Percentiles rank a stretch among this genome's conserved stretches.
These are phyloP conservation scores for Colletotrichum incanum DNA, from an alignment of 2,329 filamentous ascomycete species.

Conservation along the genomic window DNA sequence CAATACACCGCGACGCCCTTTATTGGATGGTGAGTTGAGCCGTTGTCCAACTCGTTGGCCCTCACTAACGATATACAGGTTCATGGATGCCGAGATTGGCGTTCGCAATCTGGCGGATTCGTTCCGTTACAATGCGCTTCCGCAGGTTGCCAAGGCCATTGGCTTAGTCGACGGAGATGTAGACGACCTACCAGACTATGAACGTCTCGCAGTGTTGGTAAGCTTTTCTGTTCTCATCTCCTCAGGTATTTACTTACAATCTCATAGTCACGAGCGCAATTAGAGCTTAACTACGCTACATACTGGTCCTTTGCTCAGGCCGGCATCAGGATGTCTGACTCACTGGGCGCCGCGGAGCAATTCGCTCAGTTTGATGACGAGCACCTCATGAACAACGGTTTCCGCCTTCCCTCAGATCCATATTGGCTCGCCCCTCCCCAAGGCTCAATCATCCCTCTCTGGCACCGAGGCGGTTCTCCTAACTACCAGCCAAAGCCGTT, in stretches of 20 bases:
- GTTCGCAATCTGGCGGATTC: conserved; percentile 38
- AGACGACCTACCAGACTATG: conserved; percentile 39
- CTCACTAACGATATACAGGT: conserved; percentile 21
- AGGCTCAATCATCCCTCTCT: conserved; percentile 40
- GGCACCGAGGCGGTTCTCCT: conserved; percentile 39
- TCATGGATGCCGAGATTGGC: conserved; percentile 42
- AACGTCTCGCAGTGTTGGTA: conserved; percentile 39
- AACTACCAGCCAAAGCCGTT: conserved; percentile 42
- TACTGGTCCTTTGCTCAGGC: conserved; percentile 41
- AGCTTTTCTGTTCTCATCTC: neutral
- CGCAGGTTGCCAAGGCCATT: conserved; percentile 36
- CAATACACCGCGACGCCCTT: conserved; percentile 40
- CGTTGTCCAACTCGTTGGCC: neutral
- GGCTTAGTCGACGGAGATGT: conserved; percentile 37
- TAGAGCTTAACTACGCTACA: conserved; percentile 42
- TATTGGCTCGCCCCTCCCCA: conserved; percentile 40
- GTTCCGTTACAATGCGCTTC: conserved; percentile 40
- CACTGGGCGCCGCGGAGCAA: conserved; percentile 39
- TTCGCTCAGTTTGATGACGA: conserved; percentile 41
- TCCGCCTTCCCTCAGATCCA: conserved; percentile 39
- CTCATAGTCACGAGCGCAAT: conserved; percentile 37
- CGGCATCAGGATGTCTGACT: conserved; percentile 40
- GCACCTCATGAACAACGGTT: conserved; percentile 42
- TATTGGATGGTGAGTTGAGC: conserved; percentile 25
- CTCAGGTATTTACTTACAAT: conserved; percentile 2